Conservation (phyloP, 2,329 filamentous ascomycete genomes). For the Monosporascus sp. region DNA sequence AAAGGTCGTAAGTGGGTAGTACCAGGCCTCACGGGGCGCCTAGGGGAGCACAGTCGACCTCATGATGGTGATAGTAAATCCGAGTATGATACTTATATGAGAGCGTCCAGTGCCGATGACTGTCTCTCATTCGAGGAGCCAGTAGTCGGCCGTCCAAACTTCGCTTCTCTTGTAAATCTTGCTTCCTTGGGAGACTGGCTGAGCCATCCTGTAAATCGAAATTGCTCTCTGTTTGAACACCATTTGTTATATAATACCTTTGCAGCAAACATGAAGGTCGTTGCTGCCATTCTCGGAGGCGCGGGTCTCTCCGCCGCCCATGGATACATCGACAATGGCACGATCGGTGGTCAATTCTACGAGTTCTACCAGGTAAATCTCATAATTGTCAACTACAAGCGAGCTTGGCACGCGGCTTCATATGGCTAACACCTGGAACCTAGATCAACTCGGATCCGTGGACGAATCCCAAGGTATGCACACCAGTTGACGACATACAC, state of each 20-base stretch:
- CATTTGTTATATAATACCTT: background rate
- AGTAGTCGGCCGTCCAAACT: background rate
- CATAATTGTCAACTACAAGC: too few relatives aligned
- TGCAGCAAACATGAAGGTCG: conserved; percentile 20
- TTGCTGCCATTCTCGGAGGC: conserved; percentile 23
- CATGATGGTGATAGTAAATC: background rate
- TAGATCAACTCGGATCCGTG: conserved; percentile 22
- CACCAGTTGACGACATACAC: conserved; percentile 2
- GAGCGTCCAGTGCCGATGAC: too few relatives aligned
- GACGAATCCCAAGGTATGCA: conserved; percentile 34
- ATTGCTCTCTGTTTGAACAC: background rate
- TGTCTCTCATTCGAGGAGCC: background rate
- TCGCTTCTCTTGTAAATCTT: background rate
- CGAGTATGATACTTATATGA: too few relatives aligned
- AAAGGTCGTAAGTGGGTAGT: background rate
- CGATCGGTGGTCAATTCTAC: conserved; percentile 35
- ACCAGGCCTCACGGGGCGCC: background rate
- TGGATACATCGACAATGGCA: conserved; percentile 41
- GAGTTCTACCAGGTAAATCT: conserved; percentile 28
- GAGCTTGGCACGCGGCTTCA: conserved; percentile 2
- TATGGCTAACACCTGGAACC: background rate
- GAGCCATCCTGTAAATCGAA: background rate
- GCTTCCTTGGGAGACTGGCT: too few relatives aligned
- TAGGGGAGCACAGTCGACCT: background rate
- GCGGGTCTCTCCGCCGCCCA: conserved; percentile 40